Conservation (phyloP, 2,329 filamentous ascomycete species). For the Fusarium solani-melongenae region DNA sequence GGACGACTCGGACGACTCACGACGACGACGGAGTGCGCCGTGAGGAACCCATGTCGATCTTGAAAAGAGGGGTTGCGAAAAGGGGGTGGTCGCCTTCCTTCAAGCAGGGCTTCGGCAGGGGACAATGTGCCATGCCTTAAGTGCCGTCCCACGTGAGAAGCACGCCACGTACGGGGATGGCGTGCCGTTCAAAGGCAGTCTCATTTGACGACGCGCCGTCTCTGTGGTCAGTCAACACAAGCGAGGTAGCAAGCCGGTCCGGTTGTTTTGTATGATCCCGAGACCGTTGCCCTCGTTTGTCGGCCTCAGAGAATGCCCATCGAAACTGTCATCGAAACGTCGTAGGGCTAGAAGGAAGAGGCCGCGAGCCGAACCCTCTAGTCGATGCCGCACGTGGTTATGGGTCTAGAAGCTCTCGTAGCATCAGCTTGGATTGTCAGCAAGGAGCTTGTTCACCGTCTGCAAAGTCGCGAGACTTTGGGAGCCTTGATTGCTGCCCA, state of each 20-base stretch:
- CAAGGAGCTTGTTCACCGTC: not conserved
- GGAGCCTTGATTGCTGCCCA: slow-evolving; percentile 1
- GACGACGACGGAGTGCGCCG: slow-evolving; percentile 20
- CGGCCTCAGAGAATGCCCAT: not conserved
- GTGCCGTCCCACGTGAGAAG: slow-evolving; percentile 31
- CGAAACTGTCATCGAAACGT: not conserved
- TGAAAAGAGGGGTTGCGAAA: slow-evolving; percentile 7
- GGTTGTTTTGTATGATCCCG: slow-evolving; percentile 3
- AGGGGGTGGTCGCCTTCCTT: slow-evolving; percentile 2
- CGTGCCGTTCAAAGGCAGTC: not conserved
- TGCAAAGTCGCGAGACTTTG: not conserved
- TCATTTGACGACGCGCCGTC: slow-evolving; percentile 14
- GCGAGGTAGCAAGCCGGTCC: not conserved
- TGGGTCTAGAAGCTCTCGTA: slow-evolving; percentile 3
- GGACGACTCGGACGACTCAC: not conserved
- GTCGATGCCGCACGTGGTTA: slow-evolving; percentile 4
- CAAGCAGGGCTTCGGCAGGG: slow-evolving; percentile 4
- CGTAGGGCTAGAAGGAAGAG: slow-evolving; percentile 26
- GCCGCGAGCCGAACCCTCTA: not conserved
- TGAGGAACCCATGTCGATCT: slow-evolving; percentile 14
- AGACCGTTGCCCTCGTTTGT: slow-evolving; percentile 2
- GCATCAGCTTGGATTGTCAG: not conserved
- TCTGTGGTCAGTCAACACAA: not conserved
- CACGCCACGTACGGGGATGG: slow-evolving; percentile 27
- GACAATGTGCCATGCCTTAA: slow-evolving; percentile 18